Evolutionary conservation across 2,329 filamentous ascomycete species (phyloP).

Genomic region (Teratosphaeria pseudoeucalypti): DNA sequence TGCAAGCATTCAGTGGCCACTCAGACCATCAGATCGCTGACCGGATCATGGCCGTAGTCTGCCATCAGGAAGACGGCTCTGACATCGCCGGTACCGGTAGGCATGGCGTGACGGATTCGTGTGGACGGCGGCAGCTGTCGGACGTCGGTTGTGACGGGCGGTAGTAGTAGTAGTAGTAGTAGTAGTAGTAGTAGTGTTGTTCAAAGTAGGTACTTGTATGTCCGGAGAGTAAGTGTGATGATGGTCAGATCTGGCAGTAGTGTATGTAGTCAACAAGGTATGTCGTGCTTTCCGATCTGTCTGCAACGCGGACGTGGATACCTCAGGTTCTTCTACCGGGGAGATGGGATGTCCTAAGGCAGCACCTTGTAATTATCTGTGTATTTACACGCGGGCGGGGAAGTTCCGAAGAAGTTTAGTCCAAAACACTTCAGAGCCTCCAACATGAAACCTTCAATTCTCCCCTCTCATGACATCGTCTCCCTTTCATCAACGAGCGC

Average conservation of each 20-base stretch:
- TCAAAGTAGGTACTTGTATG: too few species aligned
- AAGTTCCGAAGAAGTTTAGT: neutral
- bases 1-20: too few species aligned
- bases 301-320: neutral
- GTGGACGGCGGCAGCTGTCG: neutral
- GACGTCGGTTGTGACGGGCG: neutral
- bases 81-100: neutral
- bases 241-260: neutral
- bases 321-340: too few species aligned
- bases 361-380: neutral
- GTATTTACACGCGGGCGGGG: too few species aligned
- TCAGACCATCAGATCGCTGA: slow-evolving; percentile 27
- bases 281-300: neutral
- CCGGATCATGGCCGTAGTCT: slow-evolving; percentile 48
- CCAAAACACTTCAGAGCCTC: too few species aligned
- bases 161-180: neutral
- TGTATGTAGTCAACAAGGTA: neutral
- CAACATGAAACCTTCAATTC: too few species aligned
- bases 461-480: neutral
- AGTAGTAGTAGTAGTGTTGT: too few species aligned
- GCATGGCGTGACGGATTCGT: neutral
- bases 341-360: neutral
- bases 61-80: neutral
- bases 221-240: too few species aligned
- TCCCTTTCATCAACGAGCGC: neutral